Conservation (phyloP, 129 eudicot genomes). For the Centrapalus pauciflorus region DNA sequence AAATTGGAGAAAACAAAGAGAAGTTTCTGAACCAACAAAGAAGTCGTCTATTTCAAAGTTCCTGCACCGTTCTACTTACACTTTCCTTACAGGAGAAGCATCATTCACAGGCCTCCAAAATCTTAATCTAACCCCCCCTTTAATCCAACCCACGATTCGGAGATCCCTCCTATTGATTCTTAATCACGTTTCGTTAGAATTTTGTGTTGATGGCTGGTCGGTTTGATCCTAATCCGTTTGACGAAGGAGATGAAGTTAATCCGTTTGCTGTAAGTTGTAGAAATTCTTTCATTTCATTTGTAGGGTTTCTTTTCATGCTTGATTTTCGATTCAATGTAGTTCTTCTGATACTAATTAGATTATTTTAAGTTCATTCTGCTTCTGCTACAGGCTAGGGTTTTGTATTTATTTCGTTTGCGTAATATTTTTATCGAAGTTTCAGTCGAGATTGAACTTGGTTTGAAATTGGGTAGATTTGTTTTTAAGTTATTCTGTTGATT, state of each 20-base stretch:
- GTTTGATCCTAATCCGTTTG: conserved; percentile 32
- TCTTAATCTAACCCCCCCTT: not conserved
- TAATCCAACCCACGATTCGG: not conserved
- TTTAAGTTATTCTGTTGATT: not conserved
- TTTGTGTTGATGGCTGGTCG: conserved; percentile 20
- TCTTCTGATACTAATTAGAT: not conserved
- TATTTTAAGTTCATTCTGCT: not conserved
- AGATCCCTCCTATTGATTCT: not conserved
- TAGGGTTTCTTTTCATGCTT: not conserved
- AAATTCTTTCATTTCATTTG: not conserved
- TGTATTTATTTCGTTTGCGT: not conserved
- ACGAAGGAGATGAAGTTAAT: conserved; percentile 32
- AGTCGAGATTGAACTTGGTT: not conserved
- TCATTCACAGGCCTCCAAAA: not conserved
- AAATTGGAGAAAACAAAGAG: not conserved
- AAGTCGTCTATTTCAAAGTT: conserved; percentile 3
- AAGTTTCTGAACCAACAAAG: not conserved
- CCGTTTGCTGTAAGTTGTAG: conserved; percentile 27
- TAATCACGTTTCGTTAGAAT: not conserved
- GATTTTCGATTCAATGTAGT: not conserved
- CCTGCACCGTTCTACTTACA: not conserved
- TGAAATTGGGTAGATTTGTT: not conserved
- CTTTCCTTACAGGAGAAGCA: too few species aligned
- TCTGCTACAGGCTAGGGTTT: conserved; percentile 22
- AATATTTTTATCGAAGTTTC: not conserved